Evolutionary conservation across 108 stramenopile genomes (phyloP), one percentile per base, ranked within the genome.

Genomic region (Skeletonema tropicum): DNA sequence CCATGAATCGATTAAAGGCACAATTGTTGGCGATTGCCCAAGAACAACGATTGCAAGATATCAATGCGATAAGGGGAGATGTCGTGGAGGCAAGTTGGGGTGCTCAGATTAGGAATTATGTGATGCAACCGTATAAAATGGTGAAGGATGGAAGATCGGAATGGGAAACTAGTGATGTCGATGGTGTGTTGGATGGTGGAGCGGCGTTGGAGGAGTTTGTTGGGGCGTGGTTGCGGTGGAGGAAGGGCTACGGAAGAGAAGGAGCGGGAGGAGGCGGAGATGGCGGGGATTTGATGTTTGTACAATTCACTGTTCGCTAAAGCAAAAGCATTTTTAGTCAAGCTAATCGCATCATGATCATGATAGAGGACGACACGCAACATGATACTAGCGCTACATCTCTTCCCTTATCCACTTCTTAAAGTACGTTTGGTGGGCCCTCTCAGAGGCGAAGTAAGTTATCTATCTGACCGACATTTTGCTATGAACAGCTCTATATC

Each of bases 61-160:
- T 96, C 36, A 68, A 86, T 31, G 88, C 86, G 10, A 93, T 96
- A 63, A 85, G 90, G 3, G 95, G 95, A 1, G 95, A 96, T 66
- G 71, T 79, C 9, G 95, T 96, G 12, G 92, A 93, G 79, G 95
- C 93, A 0, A 82, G 79, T 13, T 99, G 97, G 97, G 98, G 98
- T 12, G 87, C 91, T n/a, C 97, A 98, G 81, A 94, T 99, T 66
- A 91, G 98, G 6, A 97, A 97, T 84, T 98, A 98, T 77, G 97
- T 99, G 21, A 74, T 99, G 82, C 97, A 97, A 74, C 98, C 98
- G 26, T 98, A 99, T 86, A 97, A 95, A 75, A 85, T 98, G 83
- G 92, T 98, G 49, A 99, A 99, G 76, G 98, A 99, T 76, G 90
- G 90, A 75, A 67, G 97, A 49, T 94, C 89, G 6, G 91, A 92